Evolutionary conservation across 345 rosid species (phyloP).

Genomic region (Aquilaria yunnanensis): DNA sequence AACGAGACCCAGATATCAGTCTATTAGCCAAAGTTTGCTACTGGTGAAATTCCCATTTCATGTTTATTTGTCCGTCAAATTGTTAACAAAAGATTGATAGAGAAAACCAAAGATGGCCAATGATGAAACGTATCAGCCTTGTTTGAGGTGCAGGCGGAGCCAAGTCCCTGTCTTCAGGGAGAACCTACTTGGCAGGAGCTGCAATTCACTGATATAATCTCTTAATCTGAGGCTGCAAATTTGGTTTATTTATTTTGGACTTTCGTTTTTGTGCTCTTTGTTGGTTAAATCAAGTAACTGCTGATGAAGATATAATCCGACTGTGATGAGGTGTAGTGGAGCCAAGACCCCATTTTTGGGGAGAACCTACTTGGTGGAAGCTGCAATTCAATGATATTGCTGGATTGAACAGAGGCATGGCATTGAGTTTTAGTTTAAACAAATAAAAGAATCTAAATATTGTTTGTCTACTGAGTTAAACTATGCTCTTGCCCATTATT

Average conservation of each 20-base stretch:
- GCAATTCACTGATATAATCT: conserved; percentile 13
- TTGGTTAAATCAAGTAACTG: neutral
- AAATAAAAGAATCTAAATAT: neutral
- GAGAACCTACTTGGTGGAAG: conserved; percentile 53
- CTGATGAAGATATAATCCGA: conserved; percentile 38
- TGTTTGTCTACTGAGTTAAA: conserved; percentile 29
- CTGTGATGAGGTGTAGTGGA: conserved; percentile 43
- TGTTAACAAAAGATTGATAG: neutral
- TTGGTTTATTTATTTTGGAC: neutral
- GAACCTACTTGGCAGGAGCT: conserved; percentile 36
- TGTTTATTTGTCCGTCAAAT: neutral
- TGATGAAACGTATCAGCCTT: conserved; percentile 20
- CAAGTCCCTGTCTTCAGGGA: conserved; percentile 25
- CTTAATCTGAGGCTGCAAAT: conserved; percentile 24
- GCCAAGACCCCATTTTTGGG: conserved; percentile 50
- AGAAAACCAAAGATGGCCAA: neutral
- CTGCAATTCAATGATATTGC: conserved; percentile 28
- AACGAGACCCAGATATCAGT: too few species aligned
- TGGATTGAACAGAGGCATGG: conserved; percentile 44
- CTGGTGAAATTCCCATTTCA: too few species aligned
- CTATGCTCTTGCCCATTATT: conserved; percentile 24
- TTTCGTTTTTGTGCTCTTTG: neutral
- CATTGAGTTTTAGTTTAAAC: neutral
- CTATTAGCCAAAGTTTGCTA: too few species aligned
- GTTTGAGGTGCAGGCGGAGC: conserved; percentile 25